phyloP scores from a whole-genome alignment of 1,284 basidiomycete species.

The Omphalotus olearius region DNA sequence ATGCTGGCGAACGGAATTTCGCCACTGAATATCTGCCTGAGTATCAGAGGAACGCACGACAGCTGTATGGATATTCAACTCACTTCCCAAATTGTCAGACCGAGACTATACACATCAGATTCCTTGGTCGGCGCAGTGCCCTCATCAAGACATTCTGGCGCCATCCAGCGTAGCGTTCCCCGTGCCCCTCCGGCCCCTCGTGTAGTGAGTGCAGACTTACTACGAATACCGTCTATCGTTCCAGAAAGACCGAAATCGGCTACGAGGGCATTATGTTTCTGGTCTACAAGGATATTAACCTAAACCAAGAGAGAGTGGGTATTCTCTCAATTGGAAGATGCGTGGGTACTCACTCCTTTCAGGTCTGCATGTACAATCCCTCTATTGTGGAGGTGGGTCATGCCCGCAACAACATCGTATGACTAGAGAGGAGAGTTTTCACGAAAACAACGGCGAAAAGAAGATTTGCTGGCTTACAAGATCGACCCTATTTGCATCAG shows the following conservation, averaged over 20 bases:
- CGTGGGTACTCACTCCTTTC: not conserved
- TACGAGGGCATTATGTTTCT: not conserved
- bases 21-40: not conserved
- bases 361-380: slow-evolving; percentile 1
- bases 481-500: not conserved
- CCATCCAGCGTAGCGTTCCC: slow-evolving; percentile 2
- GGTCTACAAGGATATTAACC: slow-evolving; percentile 2
- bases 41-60: not conserved
- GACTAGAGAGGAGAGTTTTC: not conserved
- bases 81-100: not conserved
- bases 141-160: not conserved
- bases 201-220: not conserved
- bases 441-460: not conserved
- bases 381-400: not conserved
- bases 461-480: not conserved
- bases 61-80: too few relatives aligned
- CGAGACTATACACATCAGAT: slow-evolving; percentile 1
- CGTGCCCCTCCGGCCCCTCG: not conserved
- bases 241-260: slow-evolving; percentile 2
- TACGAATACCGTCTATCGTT: not conserved
- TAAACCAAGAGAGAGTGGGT: not conserved
- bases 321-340: not conserved
- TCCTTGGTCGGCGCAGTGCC: not conserved
- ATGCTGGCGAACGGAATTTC: not conserved
- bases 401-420: slow-evolving; percentile 1